Evolutionary conservation across 2,329 filamentous ascomycete genomes (phyloP), one percentile per base, ranked within the genome.

Genomic region (Exophiala spinifera): DNA sequence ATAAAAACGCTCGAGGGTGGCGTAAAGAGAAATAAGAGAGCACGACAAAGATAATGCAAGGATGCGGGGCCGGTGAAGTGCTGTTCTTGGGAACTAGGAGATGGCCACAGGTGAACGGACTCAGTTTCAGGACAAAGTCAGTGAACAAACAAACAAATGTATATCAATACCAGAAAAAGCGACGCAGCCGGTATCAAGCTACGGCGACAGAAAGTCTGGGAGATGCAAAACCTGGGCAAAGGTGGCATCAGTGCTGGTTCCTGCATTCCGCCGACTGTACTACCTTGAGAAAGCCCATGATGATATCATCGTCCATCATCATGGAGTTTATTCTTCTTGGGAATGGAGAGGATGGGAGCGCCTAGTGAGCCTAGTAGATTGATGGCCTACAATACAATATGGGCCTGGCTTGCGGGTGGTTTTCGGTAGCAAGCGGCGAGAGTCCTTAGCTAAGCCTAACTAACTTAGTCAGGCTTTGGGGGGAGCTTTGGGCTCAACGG

Each of bases 201-300:
- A 23, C 21, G 43, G 20, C 23, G 31, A 45, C 17, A 34, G 45
- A 13, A 8, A 17, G 10, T 33, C 7, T 14, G 43, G 42, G 31
- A 39, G 33, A 20, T 39, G 33, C 19, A 47, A 21, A 46, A 55
- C 19, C 25, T 28, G 40, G 46, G 46, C 46, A 34, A 44, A 25
- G n/a, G 33, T 23, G 45, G 43, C 4, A 39, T 39, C 28, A 23
- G 20, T 31, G 40, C 20, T 20, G 36, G 55, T 55, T 57, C 55
- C 55, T 57, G 55, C 51, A 57, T 54, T 44, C 43, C 47, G 36
- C 48, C 46, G 34, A 34, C 42, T 19, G n/a, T n/a, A n/a, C n/a
- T n/a, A n/a, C n/a, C n/a, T n/a, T n/a, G n/a, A 31, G 36, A 33
- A 39, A 37, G 36, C 34, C 34, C 28, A 31, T 31, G 15, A 42